Percentiles rank a stretch among this genome's conserved stretches.
Conservation (phyloP, 2,329 filamentous ascomycete species). For the Hypoxylon sp. region DNA sequence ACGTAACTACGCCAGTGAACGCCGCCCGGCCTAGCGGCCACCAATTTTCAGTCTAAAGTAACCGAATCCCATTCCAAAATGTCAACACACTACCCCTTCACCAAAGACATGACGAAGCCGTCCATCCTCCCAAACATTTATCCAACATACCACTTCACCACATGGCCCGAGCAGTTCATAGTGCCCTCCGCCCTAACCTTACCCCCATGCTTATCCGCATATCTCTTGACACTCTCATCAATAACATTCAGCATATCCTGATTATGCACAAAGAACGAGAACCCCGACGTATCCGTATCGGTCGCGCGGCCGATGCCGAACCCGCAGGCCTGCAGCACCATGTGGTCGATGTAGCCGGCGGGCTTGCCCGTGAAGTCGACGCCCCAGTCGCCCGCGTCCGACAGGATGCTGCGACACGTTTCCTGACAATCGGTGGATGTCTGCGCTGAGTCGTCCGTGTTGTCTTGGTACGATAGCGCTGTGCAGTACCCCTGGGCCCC, state of each 20-base stretch:
- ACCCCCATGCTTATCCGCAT: constrained; percentile 40
- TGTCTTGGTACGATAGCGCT: constrained; percentile 44
- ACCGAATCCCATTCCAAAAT: not conserved
- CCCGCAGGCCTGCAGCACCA: constrained; percentile 40
- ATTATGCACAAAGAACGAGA: constrained; percentile 42
- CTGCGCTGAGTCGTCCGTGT: constrained; percentile 21
- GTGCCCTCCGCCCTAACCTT: constrained; percentile 47
- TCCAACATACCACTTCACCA: constrained; percentile 46
- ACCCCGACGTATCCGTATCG: constrained; percentile 28
- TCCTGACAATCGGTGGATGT: constrained; percentile 38
- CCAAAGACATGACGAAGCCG: not conserved
- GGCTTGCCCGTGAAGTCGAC: constrained; percentile 46
- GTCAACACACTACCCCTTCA: not conserved
- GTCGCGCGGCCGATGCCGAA: constrained; percentile 43
- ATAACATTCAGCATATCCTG: constrained; percentile 48
- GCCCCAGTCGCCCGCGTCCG: constrained; percentile 46
- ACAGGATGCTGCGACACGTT: constrained; percentile 42
- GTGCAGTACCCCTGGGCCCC: constrained; percentile 44
- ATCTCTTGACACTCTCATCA: constrained; percentile 39
- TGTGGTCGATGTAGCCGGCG: constrained; percentile 36
- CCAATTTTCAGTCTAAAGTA: constrained; percentile 1
- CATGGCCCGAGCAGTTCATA: constrained; percentile 41
- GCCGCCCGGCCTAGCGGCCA: constrained; percentile 22
- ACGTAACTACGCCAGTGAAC: constrained; percentile 3
- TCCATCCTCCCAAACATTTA: constrained; percentile 10